Base-by-base conservation (phyloP, 2,329 filamentous ascomycete species). In the Phoma herbarum region DNA sequence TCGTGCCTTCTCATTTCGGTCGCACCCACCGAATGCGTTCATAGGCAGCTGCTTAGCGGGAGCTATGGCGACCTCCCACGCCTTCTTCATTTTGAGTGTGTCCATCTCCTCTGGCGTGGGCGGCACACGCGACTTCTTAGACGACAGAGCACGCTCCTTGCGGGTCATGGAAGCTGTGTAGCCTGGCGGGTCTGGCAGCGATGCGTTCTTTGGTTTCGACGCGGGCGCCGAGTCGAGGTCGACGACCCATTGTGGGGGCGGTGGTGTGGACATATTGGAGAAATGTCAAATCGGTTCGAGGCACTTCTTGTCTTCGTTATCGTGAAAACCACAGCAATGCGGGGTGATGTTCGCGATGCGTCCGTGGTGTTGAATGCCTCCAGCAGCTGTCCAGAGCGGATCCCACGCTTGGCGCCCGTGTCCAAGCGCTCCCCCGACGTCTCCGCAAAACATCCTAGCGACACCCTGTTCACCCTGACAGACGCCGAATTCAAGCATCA, bases 71-170 rank as follows among this genome's bases (percentile, higher is more conserved):
- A 99, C 86, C 79, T 99, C 95, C 95, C 95, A 99, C 0, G 95
- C 95, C 79, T 99, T 99, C 81, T 99, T 99, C 70, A 99, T 83
- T 83, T 98, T 98, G 63, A 99, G 84, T 22, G 90, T 93, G 77
- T 98, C 94, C 85, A 93, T 97, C 80, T 98, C 93, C 71, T 90
- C 90, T 66, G 89, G 79, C 1, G 90, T 89, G 29, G 90, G 90
- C 60, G 89, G 82, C 70, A 90, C 87, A 67, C 90, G 87, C 77
- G 83, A 65, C 61, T 77, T 73, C 60, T 77, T 76, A 42, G 72
- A 71, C 14, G 75, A 69, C 47, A 69, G 64, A 7, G 71, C 75
- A 52, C 64, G 74, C 65, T 76, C 77, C 64, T 73, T 79, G 68
- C 68, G 77, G 71, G 77, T 81, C 54, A 64, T 61, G 25, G 73